Evolutionary conservation across 225 moss, liverwort and hornwort species (phyloP).

Genomic region (Ulota crispa): DNA sequence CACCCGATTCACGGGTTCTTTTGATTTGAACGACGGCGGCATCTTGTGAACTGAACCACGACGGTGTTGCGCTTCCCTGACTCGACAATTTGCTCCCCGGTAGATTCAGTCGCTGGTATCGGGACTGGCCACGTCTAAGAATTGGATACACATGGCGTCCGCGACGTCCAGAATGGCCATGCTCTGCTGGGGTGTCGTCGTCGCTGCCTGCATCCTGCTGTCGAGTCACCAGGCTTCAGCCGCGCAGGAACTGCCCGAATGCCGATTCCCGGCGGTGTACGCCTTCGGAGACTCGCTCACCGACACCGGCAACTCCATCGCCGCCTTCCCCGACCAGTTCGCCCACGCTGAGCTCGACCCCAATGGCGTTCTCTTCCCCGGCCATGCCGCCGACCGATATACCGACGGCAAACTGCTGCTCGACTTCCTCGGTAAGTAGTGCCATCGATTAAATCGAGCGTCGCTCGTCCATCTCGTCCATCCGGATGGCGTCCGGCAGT

Average conservation of each 20-base stretch:
- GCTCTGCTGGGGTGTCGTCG: background rate
- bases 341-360: constrained; percentile 24
- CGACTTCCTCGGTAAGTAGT: constrained; percentile 17
- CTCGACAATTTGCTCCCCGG: background rate
- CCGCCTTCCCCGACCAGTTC: constrained; percentile 26
- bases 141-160: background rate
- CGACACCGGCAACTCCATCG: constrained; percentile 40
- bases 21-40: too few relatives aligned
- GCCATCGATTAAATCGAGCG: background rate
- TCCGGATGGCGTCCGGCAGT: too few relatives aligned
- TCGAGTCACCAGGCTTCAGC: background rate
- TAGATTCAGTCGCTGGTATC: too few relatives aligned
- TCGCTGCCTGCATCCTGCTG: background rate
- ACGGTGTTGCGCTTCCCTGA: background rate
- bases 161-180: background rate
- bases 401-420: constrained; percentile 17
- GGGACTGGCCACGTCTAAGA: background rate
- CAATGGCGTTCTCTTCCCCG: constrained; percentile 3
- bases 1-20: background rate
- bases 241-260: background rate
- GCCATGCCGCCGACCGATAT: constrained; percentile 24
- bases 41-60: background rate
- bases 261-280: constrained; percentile 20
- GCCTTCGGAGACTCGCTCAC: constrained; percentile 40
- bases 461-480: background rate